Base-by-base conservation (phyloP, 768 basidiomycete genomes). In the Sarcomyxa edulis region DNA sequence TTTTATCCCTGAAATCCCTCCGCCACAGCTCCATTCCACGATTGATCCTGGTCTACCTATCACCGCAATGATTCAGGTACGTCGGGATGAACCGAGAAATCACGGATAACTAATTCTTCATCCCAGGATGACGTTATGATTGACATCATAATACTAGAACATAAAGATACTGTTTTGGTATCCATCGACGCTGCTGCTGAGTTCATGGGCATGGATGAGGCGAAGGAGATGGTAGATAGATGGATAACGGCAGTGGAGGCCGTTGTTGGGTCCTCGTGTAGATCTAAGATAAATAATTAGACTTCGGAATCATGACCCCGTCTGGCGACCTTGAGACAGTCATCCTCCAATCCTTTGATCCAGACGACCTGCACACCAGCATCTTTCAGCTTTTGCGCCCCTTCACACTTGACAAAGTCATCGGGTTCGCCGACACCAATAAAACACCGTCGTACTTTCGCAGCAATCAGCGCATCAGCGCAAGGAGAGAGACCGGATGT, bases 321-420 rank as follows among this genome's bases (percentile, higher is more conserved):
- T 41, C 94, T 75, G 15, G 96, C 96, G 37, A 78, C 82, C 18
- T 65, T 64, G 39, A 98, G 64, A 61, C 95, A 97, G 48, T 85
- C 76, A 25, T 81, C 69, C 52, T 91, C 88, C 29, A 96, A 55
- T 2, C 79, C 84, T 18, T 66, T 66, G 14, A 89, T 44, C 78
- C 88, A 84, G n/a, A 84, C 51, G 1, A 96, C 76, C 32, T 84
- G 74, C 4, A 91, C 68, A 4, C 84, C 89, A 6, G 77, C 81
- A 18, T 80, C 72, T 51, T 61, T 71, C 48, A 97, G 54, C 50
- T 76, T 79, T 44, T 66, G 68, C 4, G 87, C 85, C 5, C 95
- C 95, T 59, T 94, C 86, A 54, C 95, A 98, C 7, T 78, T 70
- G 9, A 99, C 95, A 55, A 97, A 99, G 59, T 98, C 95, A 39